phyloP scores from a whole-genome alignment of 768 basidiomycete genomes.

The Tulasnella sp. region DNA sequence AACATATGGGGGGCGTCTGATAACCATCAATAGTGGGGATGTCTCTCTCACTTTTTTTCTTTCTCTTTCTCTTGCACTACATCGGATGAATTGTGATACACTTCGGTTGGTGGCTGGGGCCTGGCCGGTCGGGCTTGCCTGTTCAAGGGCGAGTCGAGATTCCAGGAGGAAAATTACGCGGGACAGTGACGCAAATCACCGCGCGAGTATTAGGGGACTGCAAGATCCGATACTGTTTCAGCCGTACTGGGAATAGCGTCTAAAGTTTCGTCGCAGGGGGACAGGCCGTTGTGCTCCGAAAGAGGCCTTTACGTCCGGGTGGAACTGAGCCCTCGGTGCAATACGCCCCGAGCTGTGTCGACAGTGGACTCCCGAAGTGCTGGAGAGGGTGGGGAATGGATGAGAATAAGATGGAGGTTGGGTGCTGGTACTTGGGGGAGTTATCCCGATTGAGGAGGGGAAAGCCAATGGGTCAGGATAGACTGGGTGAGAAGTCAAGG shows the following conservation, averaged over 20 bases:
- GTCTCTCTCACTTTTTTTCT: too few species aligned
- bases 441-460: not conserved
- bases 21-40: slow-evolving; percentile 12
- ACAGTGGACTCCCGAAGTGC: not conserved
- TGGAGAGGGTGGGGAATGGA: slow-evolving; percentile 2
- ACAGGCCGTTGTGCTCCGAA: not conserved
- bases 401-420: not conserved
- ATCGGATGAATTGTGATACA: slow-evolving; percentile 2
- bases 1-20: not conserved
- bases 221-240: slow-evolving; percentile 11
- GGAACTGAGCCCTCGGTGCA: slow-evolving; percentile 6
- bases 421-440: not conserved
- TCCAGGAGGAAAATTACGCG: not conserved
- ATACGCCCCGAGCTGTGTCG: slow-evolving; percentile 3
- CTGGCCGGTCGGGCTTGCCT: not conserved
- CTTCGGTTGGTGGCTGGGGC: not conserved
- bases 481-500: not conserved
- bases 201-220: not conserved
- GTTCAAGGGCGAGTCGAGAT: not conserved
- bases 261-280: not conserved
- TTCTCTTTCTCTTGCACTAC: not conserved
- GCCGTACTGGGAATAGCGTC: not conserved
- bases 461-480: not conserved
- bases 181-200: slow-evolving; percentile 4
- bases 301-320: slow-evolving; percentile 3